Percentiles rank a stretch among this genome's conserved stretches.
Evolutionary conservation across 305 asterid genomes (phyloP).

Genomic region (Stenogyne calaminthoides): DNA sequence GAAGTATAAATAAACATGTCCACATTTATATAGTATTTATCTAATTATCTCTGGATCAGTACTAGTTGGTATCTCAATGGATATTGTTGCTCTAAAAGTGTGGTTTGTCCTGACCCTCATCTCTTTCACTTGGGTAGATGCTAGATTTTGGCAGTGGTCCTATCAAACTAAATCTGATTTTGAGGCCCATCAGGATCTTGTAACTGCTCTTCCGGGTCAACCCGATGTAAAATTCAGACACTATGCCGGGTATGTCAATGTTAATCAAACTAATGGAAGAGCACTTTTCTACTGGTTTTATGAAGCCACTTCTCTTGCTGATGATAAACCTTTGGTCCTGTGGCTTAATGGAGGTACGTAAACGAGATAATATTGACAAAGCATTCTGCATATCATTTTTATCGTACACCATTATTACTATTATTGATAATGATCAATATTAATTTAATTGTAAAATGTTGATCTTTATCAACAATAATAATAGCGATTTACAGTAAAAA

Average conservation of each 20-base stretch:
- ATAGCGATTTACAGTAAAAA: no score
- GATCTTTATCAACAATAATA: no score
- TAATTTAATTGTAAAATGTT: no score
- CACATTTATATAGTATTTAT: conserved; percentile 30
- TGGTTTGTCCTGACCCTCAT: conserved; percentile 32
- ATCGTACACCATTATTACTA: no score
- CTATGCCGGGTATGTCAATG: conserved; percentile 81
- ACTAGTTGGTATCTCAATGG: conserved; percentile 48
- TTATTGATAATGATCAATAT: no score
- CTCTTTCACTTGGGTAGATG: conserved; percentile 38
- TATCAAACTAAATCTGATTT: conserved; percentile 34
- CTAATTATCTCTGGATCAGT: conserved; percentile 25
- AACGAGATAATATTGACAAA: no score
- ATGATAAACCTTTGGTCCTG: conserved; percentile 78
- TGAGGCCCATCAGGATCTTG: conserved; percentile 49
- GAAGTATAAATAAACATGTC: conserved; percentile 54
- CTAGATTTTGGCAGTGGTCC: conserved; percentile 46
- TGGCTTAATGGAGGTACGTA: conserved; percentile 99
- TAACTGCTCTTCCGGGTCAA: conserved; percentile 74
- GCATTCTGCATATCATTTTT: no score
- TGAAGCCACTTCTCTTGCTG: conserved; percentile 59
- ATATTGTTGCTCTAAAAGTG: conserved; percentile 37
- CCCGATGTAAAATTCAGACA: conserved; percentile 67
- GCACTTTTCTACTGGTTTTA: conserved; percentile 95
- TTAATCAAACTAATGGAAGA: conserved; percentile 71